Conservation (phyloP, 441 rosid species). For the Iberis amara region DNA sequence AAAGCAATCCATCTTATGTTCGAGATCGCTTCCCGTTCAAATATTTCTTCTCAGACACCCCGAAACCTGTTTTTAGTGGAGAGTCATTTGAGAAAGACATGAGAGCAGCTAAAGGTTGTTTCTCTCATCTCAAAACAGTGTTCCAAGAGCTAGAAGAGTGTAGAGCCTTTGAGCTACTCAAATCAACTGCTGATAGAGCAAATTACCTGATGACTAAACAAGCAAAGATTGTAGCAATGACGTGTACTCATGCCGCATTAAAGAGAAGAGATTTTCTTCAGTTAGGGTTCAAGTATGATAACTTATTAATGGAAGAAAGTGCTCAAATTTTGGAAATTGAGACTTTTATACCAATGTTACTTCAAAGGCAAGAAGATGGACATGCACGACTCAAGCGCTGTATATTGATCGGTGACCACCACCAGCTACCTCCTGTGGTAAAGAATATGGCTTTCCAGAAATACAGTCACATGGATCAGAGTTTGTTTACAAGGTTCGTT, state of each 20-base stretch:
- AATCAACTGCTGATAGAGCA: slow-evolving; percentile 98
- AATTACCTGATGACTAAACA: slow-evolving; percentile 97
- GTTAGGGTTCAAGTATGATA: slow-evolving; percentile 96
- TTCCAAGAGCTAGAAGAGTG: slow-evolving; percentile 99
- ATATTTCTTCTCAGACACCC: slow-evolving; percentile 79
- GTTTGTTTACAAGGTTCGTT: slow-evolving; percentile 96
- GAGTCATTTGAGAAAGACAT: slow-evolving; percentile 91
- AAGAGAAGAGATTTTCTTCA: slow-evolving; percentile 98
- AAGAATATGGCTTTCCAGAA: slow-evolving; percentile 99
- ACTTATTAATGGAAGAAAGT: slow-evolving; percentile 98
- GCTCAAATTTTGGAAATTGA: slow-evolving; percentile 98
- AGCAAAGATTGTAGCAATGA: slow-evolving; percentile 99
- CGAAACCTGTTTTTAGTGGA: slow-evolving; percentile 75
- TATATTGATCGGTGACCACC: slow-evolving; percentile 97
- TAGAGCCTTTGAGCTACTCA: slow-evolving; percentile 97
- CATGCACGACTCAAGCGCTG: slow-evolving; percentile 96
- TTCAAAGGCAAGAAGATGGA: slow-evolving; percentile 98
- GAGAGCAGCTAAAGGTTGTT: slow-evolving; percentile 94
- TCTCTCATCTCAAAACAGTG: slow-evolving; percentile 82
- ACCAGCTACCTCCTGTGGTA: slow-evolving; percentile 98
- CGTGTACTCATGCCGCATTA: slow-evolving; percentile 97
- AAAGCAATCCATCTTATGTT: slow-evolving; percentile 66
- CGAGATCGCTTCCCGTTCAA: slow-evolving; percentile 86
- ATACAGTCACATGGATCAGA: slow-evolving; percentile 99
- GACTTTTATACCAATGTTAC: slow-evolving; percentile 98